A percentile compares a stretch with the other conserved stretches of the same genome.
Conservation (phyloP, 257 asterid species). For the Gentiana straminea region DNA sequence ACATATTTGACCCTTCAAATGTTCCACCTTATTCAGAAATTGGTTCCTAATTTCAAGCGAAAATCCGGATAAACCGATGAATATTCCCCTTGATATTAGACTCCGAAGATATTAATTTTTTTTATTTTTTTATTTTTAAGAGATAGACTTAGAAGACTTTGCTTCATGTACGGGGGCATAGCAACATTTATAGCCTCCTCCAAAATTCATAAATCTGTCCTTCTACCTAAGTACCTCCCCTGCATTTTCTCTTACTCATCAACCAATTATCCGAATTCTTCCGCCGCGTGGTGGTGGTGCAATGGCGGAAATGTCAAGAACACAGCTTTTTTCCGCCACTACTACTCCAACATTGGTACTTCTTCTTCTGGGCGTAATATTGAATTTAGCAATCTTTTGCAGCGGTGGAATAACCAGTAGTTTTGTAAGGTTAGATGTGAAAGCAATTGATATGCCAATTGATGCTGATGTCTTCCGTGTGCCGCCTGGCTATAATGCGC, state of each 20-base stretch:
- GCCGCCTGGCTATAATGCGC: constrained; percentile 88
- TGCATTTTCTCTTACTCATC: too few species aligned
- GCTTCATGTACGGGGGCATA: not conserved
- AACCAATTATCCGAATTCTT: not conserved
- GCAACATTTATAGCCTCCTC: constrained; percentile 2
- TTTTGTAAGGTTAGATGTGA: constrained; percentile 47
- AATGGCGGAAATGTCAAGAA: constrained; percentile 18
- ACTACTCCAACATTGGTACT: constrained; percentile 4
- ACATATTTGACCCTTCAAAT: too few species aligned
- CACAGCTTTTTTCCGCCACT: not conserved
- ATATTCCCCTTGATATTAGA: constrained; percentile 28
- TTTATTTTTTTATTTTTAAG: too few species aligned
- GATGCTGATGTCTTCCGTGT: constrained; percentile 68
- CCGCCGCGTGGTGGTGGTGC: not conserved
- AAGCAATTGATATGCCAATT: constrained; percentile 59
- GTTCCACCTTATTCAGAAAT: too few species aligned
- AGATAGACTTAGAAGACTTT: too few species aligned
- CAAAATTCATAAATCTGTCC: not conserved
- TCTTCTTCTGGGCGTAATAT: constrained; percentile 20
- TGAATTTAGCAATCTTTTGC: constrained; percentile 43
- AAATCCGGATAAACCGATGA: constrained; percentile 12
- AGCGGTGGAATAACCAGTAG: constrained; percentile 58
- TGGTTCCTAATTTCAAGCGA: not conserved
- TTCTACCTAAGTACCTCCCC: too few species aligned
- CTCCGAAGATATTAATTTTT: not conserved